Conservation (phyloP, 225 moss, liverwort and hornwort genomes). For the Ulota crispa region DNA sequence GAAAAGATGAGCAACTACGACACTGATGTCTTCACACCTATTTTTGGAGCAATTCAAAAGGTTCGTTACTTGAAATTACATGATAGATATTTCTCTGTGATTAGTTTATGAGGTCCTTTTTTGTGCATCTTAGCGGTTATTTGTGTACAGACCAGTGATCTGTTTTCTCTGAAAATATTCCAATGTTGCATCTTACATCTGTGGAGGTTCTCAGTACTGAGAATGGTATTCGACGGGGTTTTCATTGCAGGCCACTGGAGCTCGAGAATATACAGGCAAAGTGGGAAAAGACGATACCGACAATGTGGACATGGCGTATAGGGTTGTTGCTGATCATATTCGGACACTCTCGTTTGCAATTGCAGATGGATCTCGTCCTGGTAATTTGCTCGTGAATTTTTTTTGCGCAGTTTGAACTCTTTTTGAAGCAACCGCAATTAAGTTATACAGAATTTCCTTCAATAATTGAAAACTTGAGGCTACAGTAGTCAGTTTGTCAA, state of each 20-base stretch:
- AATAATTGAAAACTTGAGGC: neutral
- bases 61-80: constrained; percentile 5
- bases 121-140: neutral
- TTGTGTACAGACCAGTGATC: neutral
- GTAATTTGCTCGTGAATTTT: constrained; percentile 18
- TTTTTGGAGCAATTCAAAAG: constrained; percentile 62
- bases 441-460: neutral
- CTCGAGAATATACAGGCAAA: constrained; percentile 54
- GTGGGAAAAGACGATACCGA: constrained; percentile 63
- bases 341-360: constrained; percentile 69
- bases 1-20: constrained; percentile 72
- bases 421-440: neutral
- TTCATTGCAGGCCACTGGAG: constrained; percentile 47
- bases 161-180: neutral
- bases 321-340: constrained; percentile 66
- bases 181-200: neutral
- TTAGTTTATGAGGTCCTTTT: neutral
- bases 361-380: constrained; percentile 65
- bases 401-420: neutral
- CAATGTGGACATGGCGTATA: constrained; percentile 63
- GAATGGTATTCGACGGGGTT: neutral
- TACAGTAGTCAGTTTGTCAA: neutral
- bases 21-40: constrained; percentile 62
- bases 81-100: neutral
- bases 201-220: constrained; percentile 6